A percentile compares a stretch with the other conserved stretches of the same genome.
Conservation (phyloP, 2,329 filamentous ascomycete species). For the Colletotrichum sp. region DNA sequence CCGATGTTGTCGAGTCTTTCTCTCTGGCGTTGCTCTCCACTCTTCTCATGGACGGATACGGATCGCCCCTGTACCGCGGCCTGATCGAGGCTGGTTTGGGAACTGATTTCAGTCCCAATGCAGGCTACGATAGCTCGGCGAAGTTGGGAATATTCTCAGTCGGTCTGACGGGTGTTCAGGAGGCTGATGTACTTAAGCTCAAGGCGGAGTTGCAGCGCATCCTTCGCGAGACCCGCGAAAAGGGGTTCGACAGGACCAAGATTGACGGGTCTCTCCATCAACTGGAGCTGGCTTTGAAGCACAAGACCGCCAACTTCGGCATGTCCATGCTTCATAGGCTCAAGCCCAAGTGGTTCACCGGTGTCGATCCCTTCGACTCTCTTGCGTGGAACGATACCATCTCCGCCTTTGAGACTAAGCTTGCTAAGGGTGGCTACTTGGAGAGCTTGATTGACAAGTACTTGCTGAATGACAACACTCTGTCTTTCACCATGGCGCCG, state of each 20-base stretch:
- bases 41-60: constrained; percentile 90
- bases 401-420: constrained; percentile 77
- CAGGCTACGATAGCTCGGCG: constrained; percentile 84
- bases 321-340: constrained; percentile 89
- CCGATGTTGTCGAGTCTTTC: constrained; percentile 87
- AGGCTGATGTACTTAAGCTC: constrained; percentile 78
- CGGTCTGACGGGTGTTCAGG: constrained; percentile 86
- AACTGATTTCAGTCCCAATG: constrained; percentile 93
- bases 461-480: constrained; percentile 81
- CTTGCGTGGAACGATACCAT: constrained; percentile 93
- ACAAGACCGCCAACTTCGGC: constrained; percentile 96
- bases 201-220: constrained; percentile 77
- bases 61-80: constrained; percentile 88
- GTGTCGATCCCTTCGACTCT: constrained; percentile 88
- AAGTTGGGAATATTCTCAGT: constrained; percentile 86
- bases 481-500: constrained; percentile 95
- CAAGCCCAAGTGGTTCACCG: constrained; percentile 94
- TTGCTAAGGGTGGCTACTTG: constrained; percentile 79
- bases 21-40: constrained; percentile 82
- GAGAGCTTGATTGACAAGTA: constrained; percentile 90
- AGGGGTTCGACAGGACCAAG: constrained; percentile 88
- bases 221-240: constrained; percentile 70
- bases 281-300: constrained; percentile 88
- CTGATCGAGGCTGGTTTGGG: constrained; percentile 90
- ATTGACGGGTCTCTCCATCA: constrained; percentile 95